Evolutionary conservation across 2,329 filamentous ascomycete species (phyloP).

Genomic region (Nemania serpens): DNA sequence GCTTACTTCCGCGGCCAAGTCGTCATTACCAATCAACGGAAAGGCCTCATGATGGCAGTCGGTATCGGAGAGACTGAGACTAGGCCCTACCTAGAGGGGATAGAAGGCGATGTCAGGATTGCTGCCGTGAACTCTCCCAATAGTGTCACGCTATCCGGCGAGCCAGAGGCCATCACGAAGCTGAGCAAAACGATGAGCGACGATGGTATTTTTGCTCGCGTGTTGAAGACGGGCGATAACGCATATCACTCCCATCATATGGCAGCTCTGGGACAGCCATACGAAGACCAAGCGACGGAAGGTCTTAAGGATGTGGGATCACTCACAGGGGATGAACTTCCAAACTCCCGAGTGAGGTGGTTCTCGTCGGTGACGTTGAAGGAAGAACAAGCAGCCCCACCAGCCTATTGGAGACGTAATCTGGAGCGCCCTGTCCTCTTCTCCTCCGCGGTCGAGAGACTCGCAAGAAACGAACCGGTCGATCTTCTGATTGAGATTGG

Average conservation of each 20-base stretch:
- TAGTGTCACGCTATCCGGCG: constrained; percentile 20
- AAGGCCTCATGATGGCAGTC: constrained; percentile 17
- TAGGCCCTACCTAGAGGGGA: background rate
- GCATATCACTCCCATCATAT: constrained; percentile 27
- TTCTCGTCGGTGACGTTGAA: constrained; percentile 1
- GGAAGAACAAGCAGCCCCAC: background rate
- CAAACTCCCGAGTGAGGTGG: background rate
- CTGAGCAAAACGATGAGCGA: background rate
- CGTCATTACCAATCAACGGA: background rate
- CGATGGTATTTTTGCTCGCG: constrained; percentile 1
- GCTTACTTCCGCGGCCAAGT: constrained; percentile 17
- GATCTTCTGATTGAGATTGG: constrained; percentile 17
- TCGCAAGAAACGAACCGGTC: background rate
- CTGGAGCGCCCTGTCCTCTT: constrained; percentile 10
- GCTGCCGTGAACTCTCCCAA: constrained; percentile 19
- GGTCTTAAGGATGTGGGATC: background rate
- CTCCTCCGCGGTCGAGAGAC: background rate
- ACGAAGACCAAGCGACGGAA: background rate
- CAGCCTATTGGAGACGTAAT: constrained; percentile 5
- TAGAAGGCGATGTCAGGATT: background rate
- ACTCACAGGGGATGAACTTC: background rate
- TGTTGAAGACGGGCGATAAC: constrained; percentile 15
- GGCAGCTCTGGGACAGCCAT: background rate
- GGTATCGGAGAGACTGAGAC: background rate
- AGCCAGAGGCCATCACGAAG: background rate